Evolutionary conservation across 805 yeast genomes (phyloP).

Genomic region (Saturnispora gosingensis): DNA sequence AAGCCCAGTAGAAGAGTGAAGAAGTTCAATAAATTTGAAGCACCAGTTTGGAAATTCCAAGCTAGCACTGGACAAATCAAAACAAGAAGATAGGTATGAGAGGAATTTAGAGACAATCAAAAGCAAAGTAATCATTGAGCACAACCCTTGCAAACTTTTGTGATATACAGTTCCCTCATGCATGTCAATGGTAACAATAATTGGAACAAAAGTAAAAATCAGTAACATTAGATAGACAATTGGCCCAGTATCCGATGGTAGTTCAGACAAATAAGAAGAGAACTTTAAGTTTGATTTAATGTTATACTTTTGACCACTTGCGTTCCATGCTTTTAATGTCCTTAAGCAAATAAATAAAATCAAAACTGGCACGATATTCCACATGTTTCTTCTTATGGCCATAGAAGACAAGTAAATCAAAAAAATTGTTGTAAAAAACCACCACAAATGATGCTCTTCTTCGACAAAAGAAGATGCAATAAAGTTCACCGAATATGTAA

Average conservation of each 20-base stretch:
- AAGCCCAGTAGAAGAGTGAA: slow-evolving; percentile 25
- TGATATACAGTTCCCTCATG: neutral
- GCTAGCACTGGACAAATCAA: slow-evolving; percentile 15
- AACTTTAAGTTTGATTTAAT: slow-evolving; percentile 40
- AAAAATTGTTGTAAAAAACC: slow-evolving; percentile 52
- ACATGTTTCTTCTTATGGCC: slow-evolving; percentile 10
- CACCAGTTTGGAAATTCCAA: slow-evolving; percentile 20
- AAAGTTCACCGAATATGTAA: slow-evolving; percentile 41
- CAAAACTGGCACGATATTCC: slow-evolving; percentile 11
- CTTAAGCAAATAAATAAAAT: slow-evolving; percentile 36
- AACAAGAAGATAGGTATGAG: slow-evolving; percentile 22
- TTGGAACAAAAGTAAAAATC: slow-evolving; percentile 13
- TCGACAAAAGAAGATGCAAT: slow-evolving; percentile 89
- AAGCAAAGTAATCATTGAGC: slow-evolving; percentile 34
- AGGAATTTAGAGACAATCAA: slow-evolving; percentile 19
- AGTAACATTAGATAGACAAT: slow-evolving; percentile 14
- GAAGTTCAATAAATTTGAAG: slow-evolving; percentile 18
- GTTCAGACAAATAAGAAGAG: slow-evolving; percentile 31
- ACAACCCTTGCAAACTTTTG: slow-evolving; percentile 5
- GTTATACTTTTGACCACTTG: slow-evolving; percentile 76
- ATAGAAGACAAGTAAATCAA: slow-evolving; percentile 12
- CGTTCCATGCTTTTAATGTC: slow-evolving; percentile 72
- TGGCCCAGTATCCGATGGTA: slow-evolving; percentile 19
- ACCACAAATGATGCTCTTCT: slow-evolving; percentile 96
- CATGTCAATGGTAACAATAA: slow-evolving; percentile 8